Base-by-base conservation (phyloP, 1,284 basidiomycete genomes). In the Cryptococcus hybrid region DNA sequence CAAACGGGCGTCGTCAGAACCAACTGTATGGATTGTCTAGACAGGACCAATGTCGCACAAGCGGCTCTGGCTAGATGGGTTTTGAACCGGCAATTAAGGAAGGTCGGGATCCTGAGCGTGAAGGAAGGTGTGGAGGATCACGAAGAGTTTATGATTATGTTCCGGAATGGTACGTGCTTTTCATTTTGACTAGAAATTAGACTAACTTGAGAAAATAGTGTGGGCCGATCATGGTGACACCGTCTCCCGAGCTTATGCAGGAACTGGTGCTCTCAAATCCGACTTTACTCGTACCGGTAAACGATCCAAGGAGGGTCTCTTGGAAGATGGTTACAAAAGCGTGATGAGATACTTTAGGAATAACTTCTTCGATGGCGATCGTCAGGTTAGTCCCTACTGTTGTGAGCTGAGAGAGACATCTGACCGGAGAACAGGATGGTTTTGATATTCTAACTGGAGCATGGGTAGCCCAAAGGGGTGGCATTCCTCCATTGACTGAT, bases 181-280 rank as follows among this genome's bases (percentile, higher is more conserved):
- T 12, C 15, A 58, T n/a, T 36, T 24, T 24, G 24, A 24, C 24
- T 24, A 24, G 24, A 24, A 24, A 24, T 24, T 24, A 24, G 24
- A n/a, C 42, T 38, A 6, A 38, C 15, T 30, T 24, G 24, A 24
- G 5, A 11, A 15, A 15, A 2, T 59, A 94, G 93, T 98, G 75
- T 99, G 96, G 96, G 89, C 96, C 18, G 91, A 99, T 73, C 95
- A 99, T 73, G 96, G 92, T 15, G 92, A 99, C 77, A 82, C 84
- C 52, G 90, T 99, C 62, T 88, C 92, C 1, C 86, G 84, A 59
- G 93, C 94, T 0, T 99, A 99, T 78, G 89, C 87, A 52, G 96
- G 96, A 30, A 95, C 94, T 24, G 94, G 91, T 12, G 96, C 96
- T 1, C 80, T 99, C 66, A 99, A 99, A 79, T 93, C 92, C 1